phyloP scores from a whole-genome alignment of 192 early-diverging fungal species.

The Coemansia sp. region DNA sequence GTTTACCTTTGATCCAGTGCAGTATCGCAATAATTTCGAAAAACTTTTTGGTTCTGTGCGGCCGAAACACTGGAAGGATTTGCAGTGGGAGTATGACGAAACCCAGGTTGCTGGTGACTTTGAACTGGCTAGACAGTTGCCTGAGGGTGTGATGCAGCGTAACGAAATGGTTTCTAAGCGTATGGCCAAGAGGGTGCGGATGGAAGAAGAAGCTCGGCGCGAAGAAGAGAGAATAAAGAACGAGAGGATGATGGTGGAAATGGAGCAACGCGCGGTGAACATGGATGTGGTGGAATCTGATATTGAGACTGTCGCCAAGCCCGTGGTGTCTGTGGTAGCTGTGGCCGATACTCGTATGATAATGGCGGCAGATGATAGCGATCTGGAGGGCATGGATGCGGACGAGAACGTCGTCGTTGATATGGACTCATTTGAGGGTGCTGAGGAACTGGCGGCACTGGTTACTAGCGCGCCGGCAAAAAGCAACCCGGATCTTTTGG shows the following conservation, averaged over 20 bases:
- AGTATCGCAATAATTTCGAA: constrained; percentile 65
- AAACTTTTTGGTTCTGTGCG: constrained; percentile 47
- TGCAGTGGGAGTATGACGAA: constrained; percentile 50
- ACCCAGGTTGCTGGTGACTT: constrained; percentile 19
- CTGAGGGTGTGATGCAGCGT: constrained; percentile 12
- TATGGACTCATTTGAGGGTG: constrained; percentile 29
- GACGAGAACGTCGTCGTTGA: constrained; percentile 12
- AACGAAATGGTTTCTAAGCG: constrained; percentile 3
- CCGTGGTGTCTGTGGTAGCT: neutral
- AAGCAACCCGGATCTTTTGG: constrained; percentile 27
- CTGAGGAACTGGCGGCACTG: constrained; percentile 36
- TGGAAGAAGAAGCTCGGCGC: constrained; percentile 14
- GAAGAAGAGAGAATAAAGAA: constrained; percentile 11
- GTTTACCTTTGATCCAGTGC: constrained; percentile 67
- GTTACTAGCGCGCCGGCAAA: constrained; percentile 13
- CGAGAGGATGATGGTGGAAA: neutral
- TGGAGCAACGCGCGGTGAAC: neutral
- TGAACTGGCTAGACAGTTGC: constrained; percentile 21
- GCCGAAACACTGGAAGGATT: constrained; percentile 22
- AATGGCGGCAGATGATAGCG: constrained; percentile 11
- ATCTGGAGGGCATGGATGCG: constrained; percentile 28
- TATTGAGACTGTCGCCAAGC: no score
- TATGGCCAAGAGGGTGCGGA: constrained; percentile 13
- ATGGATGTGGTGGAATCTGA: neutral
- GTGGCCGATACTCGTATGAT: neutral